Evolutionary conservation across 1,139 yeast species (phyloP), one percentile per base, ranked within the genome.

Genomic region (Zygosaccharomyces sapae): DNA sequence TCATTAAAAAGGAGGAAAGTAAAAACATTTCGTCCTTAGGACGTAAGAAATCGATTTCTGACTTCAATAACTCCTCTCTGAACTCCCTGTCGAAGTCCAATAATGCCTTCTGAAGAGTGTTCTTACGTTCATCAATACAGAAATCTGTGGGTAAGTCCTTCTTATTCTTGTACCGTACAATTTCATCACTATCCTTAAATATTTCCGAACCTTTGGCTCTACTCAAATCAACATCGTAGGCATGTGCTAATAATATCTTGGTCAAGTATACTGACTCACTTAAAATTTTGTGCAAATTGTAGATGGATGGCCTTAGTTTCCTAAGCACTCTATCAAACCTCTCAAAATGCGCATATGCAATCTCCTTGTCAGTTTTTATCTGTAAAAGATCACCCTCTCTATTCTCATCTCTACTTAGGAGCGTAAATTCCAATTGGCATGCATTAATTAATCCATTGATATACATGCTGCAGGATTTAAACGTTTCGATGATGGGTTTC

Each of bases 11-110:
- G 0, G 78, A 73, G 0, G 80, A 74, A 6, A 76, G 49, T 22
- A 76, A 55, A 51, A 76, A 76, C 64, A 73, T 68, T 53, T 75
- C 78, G 49, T 75, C 79, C 45, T 72, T 67, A 6, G 79, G 77
- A 41, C 70, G 62, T 2, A 74, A 55, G 30, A 68, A 52, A 40
- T 62, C 62, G 8, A 56, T 54, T 35, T 61, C 55, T n/a, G 64
- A 36, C 9, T 49, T 51, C 10, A 62, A 51, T 36, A 70, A 48
- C 41, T 70, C 70, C 25, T 60, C 57, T 46, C 67, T 61, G 42
- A 66, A 63, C 10, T 58, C 54, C 4, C 56, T 33, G 38, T 70
- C 74, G 49, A 71, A 71, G 1, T 59, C 53, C 1, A 65, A 57
- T 46, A 72, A 59, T 1, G 72, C 68, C 16, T 55, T 46, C 10